Conservation (phyloP, 345 rosid species). For the Geranium brycei region DNA sequence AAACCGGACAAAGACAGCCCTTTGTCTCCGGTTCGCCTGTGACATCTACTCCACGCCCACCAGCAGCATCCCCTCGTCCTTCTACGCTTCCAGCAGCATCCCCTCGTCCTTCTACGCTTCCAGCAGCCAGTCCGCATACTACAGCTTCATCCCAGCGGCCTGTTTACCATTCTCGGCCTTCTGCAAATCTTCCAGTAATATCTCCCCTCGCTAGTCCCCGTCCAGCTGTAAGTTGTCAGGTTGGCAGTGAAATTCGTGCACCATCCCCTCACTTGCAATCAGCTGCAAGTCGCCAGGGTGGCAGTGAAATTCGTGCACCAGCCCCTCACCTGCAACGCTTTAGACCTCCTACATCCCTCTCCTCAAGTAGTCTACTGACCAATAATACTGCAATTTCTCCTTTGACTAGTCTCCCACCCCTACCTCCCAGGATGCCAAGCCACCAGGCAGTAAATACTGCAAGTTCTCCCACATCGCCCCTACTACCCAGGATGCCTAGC, state of each 20-base stretch:
- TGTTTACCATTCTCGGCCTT: constrained; percentile 9
- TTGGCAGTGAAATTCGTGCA: constrained; percentile 27
- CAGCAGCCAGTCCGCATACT: constrained; percentile 11
- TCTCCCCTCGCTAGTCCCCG: constrained; percentile 24
- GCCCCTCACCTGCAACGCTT: constrained; percentile 42
- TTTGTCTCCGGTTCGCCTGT: constrained; percentile 9
- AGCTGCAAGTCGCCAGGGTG: constrained; percentile 15
- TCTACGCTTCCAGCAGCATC: constrained; percentile 4
- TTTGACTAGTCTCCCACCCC: neutral
- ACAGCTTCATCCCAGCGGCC: constrained; percentile 13
- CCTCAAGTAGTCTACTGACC: neutral
- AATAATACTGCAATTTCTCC: neutral
- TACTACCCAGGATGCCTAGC: neutral
- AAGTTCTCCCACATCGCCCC: neutral
- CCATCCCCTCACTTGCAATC: constrained; percentile 43
- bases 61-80: neutral
- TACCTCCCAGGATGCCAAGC: neutral
- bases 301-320: constrained; percentile 33
- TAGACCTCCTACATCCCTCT: constrained; percentile 15
- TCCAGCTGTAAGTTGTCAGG: constrained; percentile 19
- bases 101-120: constrained; percentile 4
- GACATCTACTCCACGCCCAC: constrained; percentile 5
- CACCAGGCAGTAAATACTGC: neutral
- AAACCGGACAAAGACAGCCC: constrained; percentile 14
- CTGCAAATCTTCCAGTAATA: constrained; percentile 15